These are phyloP conservation scores for Guillardia theta DNA, from an alignment of 78 protist genomes.

Conservation along the genomic window DNA sequence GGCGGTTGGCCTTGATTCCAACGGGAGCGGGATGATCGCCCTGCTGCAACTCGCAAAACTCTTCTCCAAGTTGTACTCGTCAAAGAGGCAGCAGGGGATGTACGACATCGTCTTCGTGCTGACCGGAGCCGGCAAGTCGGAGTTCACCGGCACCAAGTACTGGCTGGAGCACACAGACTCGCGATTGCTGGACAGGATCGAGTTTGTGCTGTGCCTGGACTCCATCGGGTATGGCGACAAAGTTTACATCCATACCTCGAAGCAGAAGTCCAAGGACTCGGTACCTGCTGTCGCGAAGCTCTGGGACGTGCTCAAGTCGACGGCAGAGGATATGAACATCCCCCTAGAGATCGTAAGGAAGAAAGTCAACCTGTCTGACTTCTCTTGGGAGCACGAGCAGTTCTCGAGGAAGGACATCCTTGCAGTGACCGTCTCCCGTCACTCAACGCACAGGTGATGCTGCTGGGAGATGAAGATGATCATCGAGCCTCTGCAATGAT, in stretches of 20 bases:
- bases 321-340: background rate
- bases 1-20: slow-evolving; percentile 15
- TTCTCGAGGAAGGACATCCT: background rate
- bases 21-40: background rate
- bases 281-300: background rate
- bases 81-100: background rate
- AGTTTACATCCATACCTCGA: background rate
- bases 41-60: slow-evolving; percentile 29
- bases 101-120: slow-evolving; percentile 25
- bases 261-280: background rate
- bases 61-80: background rate
- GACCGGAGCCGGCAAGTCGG: slow-evolving; percentile 17
- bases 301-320: background rate
- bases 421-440: background rate
- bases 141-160: slow-evolving; percentile 35
- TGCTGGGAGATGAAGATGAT: too few relatives aligned
- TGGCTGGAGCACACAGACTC: slow-evolving; percentile 3
- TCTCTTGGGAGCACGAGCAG: slow-evolving; percentile 38
- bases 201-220: slow-evolving; percentile 24
- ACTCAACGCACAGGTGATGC: background rate
- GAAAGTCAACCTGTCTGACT: background rate
- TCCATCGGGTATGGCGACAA: background rate
- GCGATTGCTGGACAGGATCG: slow-evolving; percentile 8
- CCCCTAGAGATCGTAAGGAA: background rate
- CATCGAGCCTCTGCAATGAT: too few relatives aligned